phyloP scores from a whole-genome alignment of 768 basidiomycete species.

The Termitomyces sp. region DNA sequence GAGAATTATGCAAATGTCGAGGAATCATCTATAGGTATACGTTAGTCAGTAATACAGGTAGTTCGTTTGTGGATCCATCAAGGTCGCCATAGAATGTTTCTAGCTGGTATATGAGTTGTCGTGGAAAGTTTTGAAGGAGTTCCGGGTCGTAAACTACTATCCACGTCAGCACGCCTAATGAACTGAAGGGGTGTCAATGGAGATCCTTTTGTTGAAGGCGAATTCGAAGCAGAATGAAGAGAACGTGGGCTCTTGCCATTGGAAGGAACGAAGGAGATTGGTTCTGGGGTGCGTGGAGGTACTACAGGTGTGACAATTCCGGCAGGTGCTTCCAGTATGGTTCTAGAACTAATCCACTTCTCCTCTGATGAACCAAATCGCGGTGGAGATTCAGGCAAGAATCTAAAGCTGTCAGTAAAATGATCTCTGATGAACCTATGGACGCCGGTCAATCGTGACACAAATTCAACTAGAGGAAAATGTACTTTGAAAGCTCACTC shows the following conservation, averaged over 20 bases:
- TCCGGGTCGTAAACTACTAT: conserved; percentile 47
- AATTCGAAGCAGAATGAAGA: conserved; percentile 28
- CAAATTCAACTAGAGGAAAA: conserved; percentile 4
- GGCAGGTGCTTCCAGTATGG: conserved; percentile 48
- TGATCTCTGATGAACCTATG: conserved; percentile 80
- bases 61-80: conserved; percentile 21
- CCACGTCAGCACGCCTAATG: conserved; percentile 70
- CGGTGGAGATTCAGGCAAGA: conserved; percentile 62
- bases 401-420: conserved; percentile 76
- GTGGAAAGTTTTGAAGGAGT: conserved; percentile 59
- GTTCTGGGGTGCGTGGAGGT: conserved; percentile 61
- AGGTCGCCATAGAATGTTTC: conserved; percentile 62
- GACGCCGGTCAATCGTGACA: conserved; percentile 3
- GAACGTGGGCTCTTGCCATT: conserved; percentile 46
- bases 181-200: conserved; percentile 81
- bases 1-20: not conserved
- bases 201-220: conserved; percentile 57
- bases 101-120: conserved; percentile 37
- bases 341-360: conserved; percentile 80
- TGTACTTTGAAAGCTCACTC: conserved; percentile 86
- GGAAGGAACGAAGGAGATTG: conserved; percentile 53
- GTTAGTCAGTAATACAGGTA: not conserved
- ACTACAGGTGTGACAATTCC: conserved; percentile 28
- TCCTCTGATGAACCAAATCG: conserved; percentile 51
- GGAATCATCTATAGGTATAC: not conserved